Base-by-base conservation (phyloP, 345 rosid species). In the Hypericum androsaemum region DNA sequence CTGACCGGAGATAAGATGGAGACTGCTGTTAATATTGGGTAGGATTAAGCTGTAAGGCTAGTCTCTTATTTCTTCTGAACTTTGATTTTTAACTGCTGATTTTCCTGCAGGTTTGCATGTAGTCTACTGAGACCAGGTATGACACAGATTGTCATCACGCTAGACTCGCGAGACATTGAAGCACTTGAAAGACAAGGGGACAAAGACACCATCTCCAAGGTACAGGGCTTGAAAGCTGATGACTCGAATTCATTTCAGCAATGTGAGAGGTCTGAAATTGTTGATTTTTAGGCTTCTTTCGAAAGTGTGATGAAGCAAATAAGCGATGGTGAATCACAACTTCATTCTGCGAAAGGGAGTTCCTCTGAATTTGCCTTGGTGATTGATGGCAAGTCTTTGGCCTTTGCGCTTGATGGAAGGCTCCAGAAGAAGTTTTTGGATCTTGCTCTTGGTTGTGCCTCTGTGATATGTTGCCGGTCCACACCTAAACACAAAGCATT, bases 401-500 rank as follows among this genome's bases (percentile, higher is more conserved):
- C 71, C 56, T 75, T 63, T 77, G 95, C 78, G 41, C 65, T 87
- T 52, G 74, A 60, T 36, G 54, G 66, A 54, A 38, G 52, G 47
- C 70, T 90, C 63, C 63, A 79, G 54, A 65, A 69, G 43, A 39
- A 35, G 2, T 87, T 90, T 58, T 70, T 87, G 65, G 74, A 77
- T 1, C 89, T 90, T 53, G 88, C 98, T 6, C 60, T 40, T 15
- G 35, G 16, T 1, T 90, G 98, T 60, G 74, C 58, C 49, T 66
- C 98, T 61, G 95, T 90, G 56, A 66, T 90, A 64, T 90, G 96
- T 50, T 90, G 98, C 37, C 89, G 86, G 37, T 82, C 95, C 64
- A 75, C 98, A 0, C 98, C 96, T 16, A 87, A 84, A 65, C 96
- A 90, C 67, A 90, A 90, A 75, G 98, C 98, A 52, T 85, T 77